phyloP scores from a whole-genome alignment of 2,329 filamentous ascomycete genomes.

The Fonsecaea nubica region DNA sequence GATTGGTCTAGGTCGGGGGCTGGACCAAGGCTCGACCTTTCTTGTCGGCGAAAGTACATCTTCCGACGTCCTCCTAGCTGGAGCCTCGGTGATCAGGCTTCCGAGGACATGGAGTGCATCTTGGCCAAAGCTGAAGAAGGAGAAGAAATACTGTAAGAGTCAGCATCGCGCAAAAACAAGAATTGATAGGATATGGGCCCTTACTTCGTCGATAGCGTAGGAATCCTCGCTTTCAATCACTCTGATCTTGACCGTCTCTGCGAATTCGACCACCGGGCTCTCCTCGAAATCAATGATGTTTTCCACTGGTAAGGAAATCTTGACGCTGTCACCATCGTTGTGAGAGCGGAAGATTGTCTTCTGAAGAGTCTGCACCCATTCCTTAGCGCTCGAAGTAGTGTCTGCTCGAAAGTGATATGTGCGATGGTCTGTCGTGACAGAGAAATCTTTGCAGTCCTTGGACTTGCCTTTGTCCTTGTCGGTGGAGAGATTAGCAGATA shows the following conservation, averaged over 20 bases:
- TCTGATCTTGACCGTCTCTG: conserved; percentile 90
- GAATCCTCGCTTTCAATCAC: conserved; percentile 94
- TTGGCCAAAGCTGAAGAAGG: conserved; percentile 85
- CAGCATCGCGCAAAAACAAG: conserved; percentile 15
- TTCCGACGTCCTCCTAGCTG: conserved; percentile 53
- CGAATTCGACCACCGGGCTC: conserved; percentile 86
- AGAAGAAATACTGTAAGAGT: conserved; percentile 80
- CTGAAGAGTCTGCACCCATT: conserved; percentile 94
- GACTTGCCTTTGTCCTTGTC: conserved; percentile 68
- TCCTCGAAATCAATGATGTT: conserved; percentile 94
- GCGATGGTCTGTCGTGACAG: conserved; percentile 79
- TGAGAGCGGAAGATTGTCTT: conserved; percentile 94
- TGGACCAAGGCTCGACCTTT: conserved; percentile 23
- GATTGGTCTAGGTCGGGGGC: conserved; percentile 20
- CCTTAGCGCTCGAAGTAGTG: conserved; percentile 83
- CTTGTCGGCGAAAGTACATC: conserved; percentile 40
- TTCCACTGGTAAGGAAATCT: conserved; percentile 86
- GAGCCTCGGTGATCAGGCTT: conserved; percentile 71
- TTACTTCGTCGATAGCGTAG: conserved; percentile 90
- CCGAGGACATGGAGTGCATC: conserved; percentile 82
- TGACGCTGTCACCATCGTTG: conserved; percentile 96
- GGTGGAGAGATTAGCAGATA: conserved; percentile 79
- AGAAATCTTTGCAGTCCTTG: conserved; percentile 78
- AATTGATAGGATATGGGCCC: conserved; percentile 34
- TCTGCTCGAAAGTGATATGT: conserved; percentile 90